Conservation (phyloP, 192 early-diverging fungal genomes). For the Radiomyces spectabilis region DNA sequence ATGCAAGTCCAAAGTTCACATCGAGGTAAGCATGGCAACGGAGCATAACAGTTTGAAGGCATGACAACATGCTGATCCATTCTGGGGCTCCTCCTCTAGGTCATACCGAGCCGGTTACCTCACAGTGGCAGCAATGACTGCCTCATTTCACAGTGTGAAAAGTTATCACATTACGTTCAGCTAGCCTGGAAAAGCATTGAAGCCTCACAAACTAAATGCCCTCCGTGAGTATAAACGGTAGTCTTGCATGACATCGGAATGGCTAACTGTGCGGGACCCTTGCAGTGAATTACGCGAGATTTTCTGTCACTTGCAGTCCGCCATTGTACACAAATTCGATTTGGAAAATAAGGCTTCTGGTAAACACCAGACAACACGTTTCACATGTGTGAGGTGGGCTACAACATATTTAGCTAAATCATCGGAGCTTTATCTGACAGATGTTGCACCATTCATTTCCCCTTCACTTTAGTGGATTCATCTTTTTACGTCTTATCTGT, state of each 20-base stretch:
- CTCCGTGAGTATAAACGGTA: conserved; percentile 5
- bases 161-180: conserved; percentile 37
- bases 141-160: conserved; percentile 38
- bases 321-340: conserved; percentile 35
- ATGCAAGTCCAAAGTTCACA: conserved; percentile 37
- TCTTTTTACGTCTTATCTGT: conserved; percentile 64
- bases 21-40: conserved; percentile 49
- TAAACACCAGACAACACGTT: conserved; percentile 19
- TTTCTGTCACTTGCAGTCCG: conserved; percentile 34
- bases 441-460: conserved; percentile 6
- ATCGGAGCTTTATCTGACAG: too few relatives aligned
- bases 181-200: conserved; percentile 44
- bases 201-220: conserved; percentile 20
- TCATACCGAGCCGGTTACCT: conserved; percentile 22
- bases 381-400: conserved; percentile 34
- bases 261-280: too few relatives aligned
- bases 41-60: too few relatives aligned
- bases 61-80: too few relatives aligned
- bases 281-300: conserved; percentile 38
- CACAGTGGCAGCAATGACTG: conserved; percentile 12
- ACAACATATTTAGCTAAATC: conserved; percentile 10
- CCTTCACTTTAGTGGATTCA: conserved; percentile 48
- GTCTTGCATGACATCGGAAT: background rate
- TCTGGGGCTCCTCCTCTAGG: conserved; percentile 10
- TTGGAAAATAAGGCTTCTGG: conserved; percentile 1